Percentiles rank a stretch among this genome's conserved stretches.
phyloP scores from a whole-genome alignment of 257 asterid species.

The Penstemon eatonii region DNA sequence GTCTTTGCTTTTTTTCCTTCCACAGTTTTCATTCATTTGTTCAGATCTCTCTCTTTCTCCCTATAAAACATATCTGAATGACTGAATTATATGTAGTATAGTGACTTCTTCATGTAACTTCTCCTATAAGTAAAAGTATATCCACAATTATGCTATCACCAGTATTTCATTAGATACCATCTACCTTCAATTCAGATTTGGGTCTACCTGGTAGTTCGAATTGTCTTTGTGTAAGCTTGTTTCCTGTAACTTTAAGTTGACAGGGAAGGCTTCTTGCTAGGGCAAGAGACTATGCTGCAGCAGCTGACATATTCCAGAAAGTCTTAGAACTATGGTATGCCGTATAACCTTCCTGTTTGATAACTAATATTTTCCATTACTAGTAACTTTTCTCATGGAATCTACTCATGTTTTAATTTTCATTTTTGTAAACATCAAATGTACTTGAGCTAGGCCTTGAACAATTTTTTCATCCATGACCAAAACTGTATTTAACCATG shows the following conservation, averaged over 20 bases:
- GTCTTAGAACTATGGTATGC: conserved; percentile 81
- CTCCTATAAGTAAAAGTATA: neutral
- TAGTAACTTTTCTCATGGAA: conserved; percentile 21
- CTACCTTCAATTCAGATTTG: conserved; percentile 8
- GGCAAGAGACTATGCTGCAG: conserved; percentile 86
- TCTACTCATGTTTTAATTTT: neutral
- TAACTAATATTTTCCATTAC: conserved; percentile 2
- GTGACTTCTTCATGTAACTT: conserved; percentile 4
- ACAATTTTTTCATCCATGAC: no score
- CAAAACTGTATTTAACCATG: no score
- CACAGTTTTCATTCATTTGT: neutral
- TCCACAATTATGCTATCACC: neutral
- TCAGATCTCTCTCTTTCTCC: neutral
- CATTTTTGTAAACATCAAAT: conserved; percentile 1
- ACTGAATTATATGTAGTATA: neutral
- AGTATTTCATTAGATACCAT: neutral
- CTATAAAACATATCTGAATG: neutral
- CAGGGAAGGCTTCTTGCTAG: conserved; percentile 99
- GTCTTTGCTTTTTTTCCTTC: neutral
- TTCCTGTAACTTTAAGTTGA: conserved; percentile 85
- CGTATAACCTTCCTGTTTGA: conserved; percentile 27
- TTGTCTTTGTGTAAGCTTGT: conserved; percentile 47
- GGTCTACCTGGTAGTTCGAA: conserved; percentile 11
- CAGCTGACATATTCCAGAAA: conserved; percentile 75
- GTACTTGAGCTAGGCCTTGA: no score